These are phyloP conservation scores for Geotrichum reessii DNA, from an alignment of 1,139 yeast species.

Conservation along the genomic window DNA sequence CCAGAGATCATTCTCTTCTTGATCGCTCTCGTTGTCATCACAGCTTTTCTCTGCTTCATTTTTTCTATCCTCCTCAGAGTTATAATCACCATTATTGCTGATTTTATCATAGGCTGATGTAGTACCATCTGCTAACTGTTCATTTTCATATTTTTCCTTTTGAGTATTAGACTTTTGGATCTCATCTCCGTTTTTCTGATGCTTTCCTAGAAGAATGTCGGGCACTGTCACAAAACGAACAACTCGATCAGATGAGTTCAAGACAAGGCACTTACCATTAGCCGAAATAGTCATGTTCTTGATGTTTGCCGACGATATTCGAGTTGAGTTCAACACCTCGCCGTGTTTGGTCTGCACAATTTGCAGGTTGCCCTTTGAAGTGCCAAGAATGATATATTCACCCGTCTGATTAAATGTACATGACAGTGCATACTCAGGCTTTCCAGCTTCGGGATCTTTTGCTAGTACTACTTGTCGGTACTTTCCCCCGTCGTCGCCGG, in stretches of 20 bases:
- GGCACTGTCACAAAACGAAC: constrained; percentile 64
- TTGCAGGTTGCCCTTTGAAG: constrained; percentile 73
- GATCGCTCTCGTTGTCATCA: constrained; percentile 23
- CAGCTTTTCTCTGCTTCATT: constrained; percentile 15
- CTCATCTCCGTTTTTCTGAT: not conserved
- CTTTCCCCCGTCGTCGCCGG: not conserved
- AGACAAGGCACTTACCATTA: constrained; percentile 63
- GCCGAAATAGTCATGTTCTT: constrained; percentile 63
- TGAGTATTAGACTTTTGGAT: not conserved
- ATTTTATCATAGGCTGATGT: not conserved
- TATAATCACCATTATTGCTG: not conserved
- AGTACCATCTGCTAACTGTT: not conserved
- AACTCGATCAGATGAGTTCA: constrained; percentile 77
- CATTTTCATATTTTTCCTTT: constrained; percentile 5
- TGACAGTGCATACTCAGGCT: constrained; percentile 31
- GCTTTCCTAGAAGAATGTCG: constrained; percentile 31
- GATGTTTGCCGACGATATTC: constrained; percentile 63
- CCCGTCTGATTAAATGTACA: constrained; percentile 44
- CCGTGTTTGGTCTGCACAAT: constrained; percentile 34
- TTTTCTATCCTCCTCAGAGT: constrained; percentile 3
- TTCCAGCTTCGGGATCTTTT: constrained; percentile 4
- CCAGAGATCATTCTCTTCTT: constrained; percentile 33
- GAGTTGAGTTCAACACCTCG: constrained; percentile 45
- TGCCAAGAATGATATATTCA: constrained; percentile 59
- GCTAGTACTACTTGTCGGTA: not conserved